Conservation (phyloP, 2,329 filamentous ascomycete species). For the Ceratocystiopsis minuta region DNA sequence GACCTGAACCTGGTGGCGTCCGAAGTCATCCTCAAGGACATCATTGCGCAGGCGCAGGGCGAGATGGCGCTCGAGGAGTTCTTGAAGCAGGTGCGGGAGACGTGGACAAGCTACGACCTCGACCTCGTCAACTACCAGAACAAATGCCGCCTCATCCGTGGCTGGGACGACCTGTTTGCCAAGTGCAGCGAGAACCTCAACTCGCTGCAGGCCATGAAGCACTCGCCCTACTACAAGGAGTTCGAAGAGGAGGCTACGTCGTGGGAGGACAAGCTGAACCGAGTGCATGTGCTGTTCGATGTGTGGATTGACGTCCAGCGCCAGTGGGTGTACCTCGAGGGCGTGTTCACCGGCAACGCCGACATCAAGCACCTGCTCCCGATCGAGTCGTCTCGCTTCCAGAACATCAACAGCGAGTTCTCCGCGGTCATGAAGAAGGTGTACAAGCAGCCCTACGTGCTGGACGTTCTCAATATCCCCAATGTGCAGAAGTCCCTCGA, state of each 20-base stretch:
- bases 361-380: constrained; percentile 97
- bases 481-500: constrained; percentile 93
- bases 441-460: constrained; percentile 83
- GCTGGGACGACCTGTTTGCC: constrained; percentile 94
- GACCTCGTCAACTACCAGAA: constrained; percentile 96
- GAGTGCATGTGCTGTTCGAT: constrained; percentile 93
- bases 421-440: constrained; percentile 99
- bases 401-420: constrained; percentile 99
- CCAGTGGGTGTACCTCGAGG: constrained; percentile 98
- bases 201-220: constrained; percentile 94
- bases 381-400: constrained; percentile 89
- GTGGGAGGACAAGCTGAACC: constrained; percentile 97
- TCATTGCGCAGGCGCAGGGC: constrained; percentile 88
- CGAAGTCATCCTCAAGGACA: constrained; percentile 75
- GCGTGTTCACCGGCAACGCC: constrained; percentile 94
- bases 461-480: constrained; percentile 90
- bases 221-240: constrained; percentile 98
- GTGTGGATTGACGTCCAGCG: constrained; percentile 99
- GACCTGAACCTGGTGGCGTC: constrained; percentile 80
- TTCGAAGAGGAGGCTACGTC: constrained; percentile 93
- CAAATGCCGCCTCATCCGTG: constrained; percentile 91
- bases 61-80: constrained; percentile 99
- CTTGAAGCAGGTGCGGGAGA: constrained; percentile 86
- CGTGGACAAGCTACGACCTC: constrained; percentile 86
- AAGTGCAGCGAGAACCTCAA: constrained; percentile 98